Percentiles rank a stretch among this genome's conserved stretches.
Conservation (phyloP, 768 basidiomycete genomes). For the Russula vinacea region DNA sequence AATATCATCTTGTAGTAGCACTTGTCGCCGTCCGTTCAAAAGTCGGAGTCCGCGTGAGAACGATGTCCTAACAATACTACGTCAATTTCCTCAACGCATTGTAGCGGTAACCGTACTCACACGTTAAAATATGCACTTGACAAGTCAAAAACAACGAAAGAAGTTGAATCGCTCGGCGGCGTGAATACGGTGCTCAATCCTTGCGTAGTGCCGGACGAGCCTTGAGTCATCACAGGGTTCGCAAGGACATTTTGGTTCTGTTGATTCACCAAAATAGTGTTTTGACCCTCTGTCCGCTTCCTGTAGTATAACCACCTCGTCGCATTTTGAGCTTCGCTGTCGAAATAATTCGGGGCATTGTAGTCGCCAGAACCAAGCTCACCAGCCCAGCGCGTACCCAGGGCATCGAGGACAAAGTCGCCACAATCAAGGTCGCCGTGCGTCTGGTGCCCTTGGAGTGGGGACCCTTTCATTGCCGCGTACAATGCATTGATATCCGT, state of each 20-base stretch:
- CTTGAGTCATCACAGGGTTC: conserved; percentile 54
- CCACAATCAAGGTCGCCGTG: conserved; percentile 94
- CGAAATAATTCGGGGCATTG: conserved; percentile 72
- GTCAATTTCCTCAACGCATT: conserved; percentile 23
- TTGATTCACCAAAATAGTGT: conserved; percentile 75
- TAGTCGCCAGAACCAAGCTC: conserved; percentile 92
- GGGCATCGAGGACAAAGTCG: conserved; percentile 92
- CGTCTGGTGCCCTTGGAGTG: conserved; percentile 78
- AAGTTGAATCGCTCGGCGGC: conserved; percentile 64
- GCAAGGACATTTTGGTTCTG: conserved; percentile 78
- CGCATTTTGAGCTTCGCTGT: conserved; percentile 61
- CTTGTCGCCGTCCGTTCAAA: conserved; percentile 80
- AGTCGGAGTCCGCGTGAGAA: conserved; percentile 82
- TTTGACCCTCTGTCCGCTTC: conserved; percentile 97
- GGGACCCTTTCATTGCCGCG: conserved; percentile 87
- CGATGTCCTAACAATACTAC: conserved; percentile 47
- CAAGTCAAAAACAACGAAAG: conserved; percentile 78
- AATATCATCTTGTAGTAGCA: conserved; percentile 93
- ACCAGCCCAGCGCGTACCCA: conserved; percentile 92
- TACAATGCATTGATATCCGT: conserved; percentile 80
- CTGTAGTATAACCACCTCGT: conserved; percentile 90
- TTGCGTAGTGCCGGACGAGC: conserved; percentile 58
- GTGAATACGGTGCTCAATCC: conserved; percentile 79
- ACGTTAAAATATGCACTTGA: conserved; percentile 68
- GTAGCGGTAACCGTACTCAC: conserved; percentile 44